Base-by-base conservation (phyloP, 306 rosid species). In the Cicer yamashitae region DNA sequence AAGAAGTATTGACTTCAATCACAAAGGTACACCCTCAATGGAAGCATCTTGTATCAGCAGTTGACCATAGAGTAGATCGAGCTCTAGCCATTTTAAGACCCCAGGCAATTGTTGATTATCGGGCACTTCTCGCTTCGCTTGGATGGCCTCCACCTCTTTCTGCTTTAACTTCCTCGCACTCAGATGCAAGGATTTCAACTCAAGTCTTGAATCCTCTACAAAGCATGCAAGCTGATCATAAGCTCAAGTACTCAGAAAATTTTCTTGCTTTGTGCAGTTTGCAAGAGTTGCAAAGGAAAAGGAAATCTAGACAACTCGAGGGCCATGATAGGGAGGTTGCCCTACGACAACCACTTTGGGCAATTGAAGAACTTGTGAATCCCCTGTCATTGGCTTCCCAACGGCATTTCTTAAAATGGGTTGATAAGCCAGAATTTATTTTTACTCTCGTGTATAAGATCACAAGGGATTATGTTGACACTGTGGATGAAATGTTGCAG, bases 91-190 rank as follows among this genome's bases (percentile, higher is more conserved):
- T 85, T 76, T 89, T 91, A 81, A 85, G 98, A 80, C 98, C 97
- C n/a, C 92, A 91, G 62, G 97, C 96, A 20, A 82, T 91, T 72
- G 93, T 96, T 79, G 92, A 91, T 73, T 88, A 94, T 70, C 87
- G 98, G 48, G 87, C 92, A 39, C 96, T 88, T 80, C 93, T 91
- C 74, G 67, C 84, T 65, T 89, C 93, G 14, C 96, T 94, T 83
- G 96, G 96, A 82, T 88, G 98, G 98, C 96, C 98, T 50, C 97
- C 96, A 0, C 87, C 96, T 56, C 96, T 91, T 79, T 89, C 97
- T 65, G 56, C 84, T 76, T 58, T 81, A 45, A 77, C 82, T 15
- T 79, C 86, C 66, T 50, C 89, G 0, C 53, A 80, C 63, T 75
- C 83, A 56, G 89, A 78, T 82, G 66, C 85, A 14, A 79, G 82